These are phyloP conservation scores for Boletellus dicymbophilus DNA, from an alignment of 1,284 basidiomycete species.

Conservation along the genomic window DNA sequence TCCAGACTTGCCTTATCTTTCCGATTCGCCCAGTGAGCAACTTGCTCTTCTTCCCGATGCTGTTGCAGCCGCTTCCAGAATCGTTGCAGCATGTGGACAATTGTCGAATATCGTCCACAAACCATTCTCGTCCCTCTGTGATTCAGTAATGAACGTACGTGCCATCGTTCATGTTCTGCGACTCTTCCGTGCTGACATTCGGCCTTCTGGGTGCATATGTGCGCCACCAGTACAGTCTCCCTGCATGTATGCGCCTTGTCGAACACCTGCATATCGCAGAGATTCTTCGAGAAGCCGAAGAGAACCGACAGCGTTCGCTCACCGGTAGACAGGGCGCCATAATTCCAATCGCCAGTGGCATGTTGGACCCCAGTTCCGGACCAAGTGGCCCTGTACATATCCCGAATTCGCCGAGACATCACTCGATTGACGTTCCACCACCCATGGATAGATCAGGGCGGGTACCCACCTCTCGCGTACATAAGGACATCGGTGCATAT, in stretches of 20 bases:
- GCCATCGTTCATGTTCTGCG: background rate
- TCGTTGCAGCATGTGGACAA: constrained; percentile 69
- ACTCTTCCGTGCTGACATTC: constrained; percentile 2
- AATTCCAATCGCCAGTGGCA: background rate
- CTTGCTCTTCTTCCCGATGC: constrained; percentile 60
- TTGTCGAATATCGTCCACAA: constrained; percentile 59
- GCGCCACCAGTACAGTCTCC: constrained; percentile 59
- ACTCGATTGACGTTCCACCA: background rate
- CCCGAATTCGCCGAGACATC: background rate
- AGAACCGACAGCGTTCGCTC: constrained; percentile 4
- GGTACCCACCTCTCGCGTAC: background rate
- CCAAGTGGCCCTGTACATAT: background rate
- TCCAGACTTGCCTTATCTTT: constrained; percentile 50
- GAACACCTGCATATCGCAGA: constrained; percentile 69
- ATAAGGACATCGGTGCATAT: constrained; percentile 8
- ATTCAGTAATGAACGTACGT: constrained; percentile 65
- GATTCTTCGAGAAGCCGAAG: constrained; percentile 61
- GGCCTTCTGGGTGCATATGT: constrained; percentile 13
- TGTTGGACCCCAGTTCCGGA: background rate
- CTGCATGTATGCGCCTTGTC: constrained; percentile 66
- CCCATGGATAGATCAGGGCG: background rate
- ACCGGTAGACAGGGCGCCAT: background rate
- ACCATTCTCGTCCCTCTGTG: constrained; percentile 67
- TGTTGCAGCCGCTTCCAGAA: constrained; percentile 56
- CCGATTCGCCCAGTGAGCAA: constrained; percentile 48